A percentile compares a stretch with the other conserved stretches of the same genome.
These are phyloP conservation scores for Starmerella floris DNA, from an alignment of 805 yeast species.

Conservation along the genomic window DNA sequence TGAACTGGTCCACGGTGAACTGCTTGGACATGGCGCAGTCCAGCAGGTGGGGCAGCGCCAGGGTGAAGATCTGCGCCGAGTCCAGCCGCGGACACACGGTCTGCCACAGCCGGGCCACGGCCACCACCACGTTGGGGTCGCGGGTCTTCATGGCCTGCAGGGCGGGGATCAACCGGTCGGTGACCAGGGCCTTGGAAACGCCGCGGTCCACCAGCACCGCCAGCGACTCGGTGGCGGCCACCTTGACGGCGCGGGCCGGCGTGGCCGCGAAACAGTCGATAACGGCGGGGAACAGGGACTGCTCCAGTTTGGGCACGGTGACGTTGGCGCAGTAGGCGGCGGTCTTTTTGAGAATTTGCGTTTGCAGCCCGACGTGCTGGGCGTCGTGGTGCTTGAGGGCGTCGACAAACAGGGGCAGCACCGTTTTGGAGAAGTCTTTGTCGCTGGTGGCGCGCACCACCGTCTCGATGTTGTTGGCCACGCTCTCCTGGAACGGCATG, in stretches of 20 bases:
- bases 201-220: conserved; percentile 12
- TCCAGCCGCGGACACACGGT: conserved; percentile 29
- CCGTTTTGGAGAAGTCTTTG: conserved; percentile 37
- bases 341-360: conserved; percentile 36
- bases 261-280: conserved; percentile 70
- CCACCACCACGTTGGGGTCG: conserved; percentile 48
- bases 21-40: conserved; percentile 36
- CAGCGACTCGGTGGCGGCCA: conserved; percentile 25
- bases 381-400: conserved; percentile 26
- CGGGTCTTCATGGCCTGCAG: conserved; percentile 63
- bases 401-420: conserved; percentile 34
- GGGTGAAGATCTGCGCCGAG: conserved; percentile 40
- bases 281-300: conserved; percentile 58
- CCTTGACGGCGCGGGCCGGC: conserved; percentile 65
- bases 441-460: conserved; percentile 39
- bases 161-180: conserved; percentile 71
- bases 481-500: conserved; percentile 32
- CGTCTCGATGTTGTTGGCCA: conserved; percentile 37
- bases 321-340: conserved; percentile 34
- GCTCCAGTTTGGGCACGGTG: conserved; percentile 60
- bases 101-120: conserved; percentile 35
- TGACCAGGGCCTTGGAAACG: conserved; percentile 56
- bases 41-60: conserved; percentile 43
- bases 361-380: conserved; percentile 35
- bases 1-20: conserved; percentile 33